Evolutionary conservation across 306 rosid species (phyloP).

Genomic region (Vigna nakashimae): DNA sequence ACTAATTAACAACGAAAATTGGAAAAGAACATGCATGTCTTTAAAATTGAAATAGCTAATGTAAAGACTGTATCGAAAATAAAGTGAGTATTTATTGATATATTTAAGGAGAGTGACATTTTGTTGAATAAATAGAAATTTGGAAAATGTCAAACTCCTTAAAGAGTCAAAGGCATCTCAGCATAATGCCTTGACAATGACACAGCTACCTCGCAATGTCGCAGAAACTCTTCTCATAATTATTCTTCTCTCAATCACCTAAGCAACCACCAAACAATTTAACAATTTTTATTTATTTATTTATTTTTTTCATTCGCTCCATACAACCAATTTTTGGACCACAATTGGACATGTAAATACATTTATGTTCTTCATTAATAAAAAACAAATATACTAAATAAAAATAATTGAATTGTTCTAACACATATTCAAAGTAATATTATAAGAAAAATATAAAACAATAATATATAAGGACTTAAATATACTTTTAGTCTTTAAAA

Average conservation of each 20-base stretch:
- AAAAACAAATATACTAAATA: no score
- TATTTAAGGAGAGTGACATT: background rate
- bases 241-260: background rate
- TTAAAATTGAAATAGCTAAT: background rate
- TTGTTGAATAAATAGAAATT: background rate
- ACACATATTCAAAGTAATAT: no score
- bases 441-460: no score
- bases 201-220: conserved; percentile 18
- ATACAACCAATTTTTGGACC: no score
- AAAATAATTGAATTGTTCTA: no score
- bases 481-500: no score
- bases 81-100: background rate
- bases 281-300: no score
- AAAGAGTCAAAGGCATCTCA: conserved; percentile 19
- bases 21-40: background rate
- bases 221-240: background rate
- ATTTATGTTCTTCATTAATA: no score
- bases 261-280: background rate
- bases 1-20: background rate
- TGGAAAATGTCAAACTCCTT: background rate
- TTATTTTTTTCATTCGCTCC: no score
- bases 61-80: background rate
- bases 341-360: no score
- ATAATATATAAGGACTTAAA: no score
- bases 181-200: conserved; percentile 25